A percentile compares a stretch with the other conserved stretches of the same genome.
phyloP scores from a whole-genome alignment of 768 basidiomycete species.

The Lentinus brumalis region DNA sequence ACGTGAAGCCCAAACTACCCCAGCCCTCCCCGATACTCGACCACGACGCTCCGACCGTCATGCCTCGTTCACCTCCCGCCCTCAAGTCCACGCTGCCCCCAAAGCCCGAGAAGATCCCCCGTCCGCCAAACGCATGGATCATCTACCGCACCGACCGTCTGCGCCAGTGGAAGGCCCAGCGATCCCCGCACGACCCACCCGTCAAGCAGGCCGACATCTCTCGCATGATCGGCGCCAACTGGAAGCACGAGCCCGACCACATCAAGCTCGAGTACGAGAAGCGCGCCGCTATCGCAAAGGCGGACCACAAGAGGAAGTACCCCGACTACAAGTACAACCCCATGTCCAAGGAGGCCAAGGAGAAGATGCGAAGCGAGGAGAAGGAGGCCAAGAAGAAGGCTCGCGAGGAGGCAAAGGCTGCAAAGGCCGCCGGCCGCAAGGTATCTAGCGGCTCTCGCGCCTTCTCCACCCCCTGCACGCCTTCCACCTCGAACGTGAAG shows the following conservation, averaged over 20 bases:
- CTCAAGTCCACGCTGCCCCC: neutral
- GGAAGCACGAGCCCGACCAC: neutral
- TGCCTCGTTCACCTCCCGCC: neutral
- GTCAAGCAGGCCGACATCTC: constrained; percentile 16
- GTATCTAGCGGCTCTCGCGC: neutral
- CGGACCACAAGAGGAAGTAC: constrained; percentile 26
- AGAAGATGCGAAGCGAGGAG: constrained; percentile 4
- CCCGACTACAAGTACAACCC: constrained; percentile 32
- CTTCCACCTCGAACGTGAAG: neutral
- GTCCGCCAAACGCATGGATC: constrained; percentile 24
- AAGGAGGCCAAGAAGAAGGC: constrained; percentile 10
- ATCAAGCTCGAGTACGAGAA: constrained; percentile 17
- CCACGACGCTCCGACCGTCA: neutral
- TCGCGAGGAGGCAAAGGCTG: constrained; percentile 12
- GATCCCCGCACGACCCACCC: neutral
- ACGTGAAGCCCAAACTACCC: neutral
- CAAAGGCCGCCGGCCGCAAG: neutral
- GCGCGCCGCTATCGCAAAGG: constrained; percentile 22
- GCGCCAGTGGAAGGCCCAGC: neutral
- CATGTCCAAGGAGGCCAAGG: constrained; percentile 25
- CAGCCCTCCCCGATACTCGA: neutral
- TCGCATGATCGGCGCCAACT: neutral
- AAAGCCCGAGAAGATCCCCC: constrained; percentile 7
- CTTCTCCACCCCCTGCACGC: neutral
- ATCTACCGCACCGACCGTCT: constrained; percentile 22